Base-by-base conservation (phyloP, 2,329 filamentous ascomycete genomes). In the Fusarium xylarioides region DNA sequence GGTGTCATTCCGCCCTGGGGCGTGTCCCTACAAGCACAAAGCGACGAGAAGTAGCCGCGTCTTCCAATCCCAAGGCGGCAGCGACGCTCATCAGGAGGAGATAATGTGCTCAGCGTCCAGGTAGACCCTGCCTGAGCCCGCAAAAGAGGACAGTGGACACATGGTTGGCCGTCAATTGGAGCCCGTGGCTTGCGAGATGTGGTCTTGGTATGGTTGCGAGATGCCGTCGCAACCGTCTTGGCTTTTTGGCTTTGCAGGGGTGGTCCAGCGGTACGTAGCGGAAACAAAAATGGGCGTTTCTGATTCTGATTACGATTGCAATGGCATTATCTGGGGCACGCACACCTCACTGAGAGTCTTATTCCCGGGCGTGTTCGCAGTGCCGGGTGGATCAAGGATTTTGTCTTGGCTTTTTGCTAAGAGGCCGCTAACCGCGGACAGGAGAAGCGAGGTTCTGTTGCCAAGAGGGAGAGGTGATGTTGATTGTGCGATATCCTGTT, bases 151-250 rank as follows among this genome's bases (percentile, higher is more conserved):
- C 30, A 52, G 47, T 52, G 47, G 70, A 68, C 71, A 75, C 69
- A 70, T 74, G 64, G 71, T 69, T 71, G 62, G 61, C 67, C 72
- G 69, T 68, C 59, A 60, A 69, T 42, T 68, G 55, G 64, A 71
- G 74, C 71, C 65, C 63, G 73, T 77, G 76, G 76, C 76, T 77
- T 76, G 68, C 46, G 66, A 74, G 64, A 64, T 73, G 69, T 75
- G 77, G 77, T 63, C 76, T 75, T 77, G 75, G 77, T 79, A 77
- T 76, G 72, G 76, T 76, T 76, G 70, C 64, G 69, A 81, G 79
- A 81, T 83, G 81, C 81, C 81, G 81, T 82, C 71, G 74, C 73
- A 82, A 75, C 81, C 81, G 81, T 80, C 81, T 82, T 82, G 80
- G 80, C 80, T 75, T 64, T 72, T 82, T 82, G 80, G 79, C 80